Percentiles rank a stretch among this genome's conserved stretches.
Evolutionary conservation across 2,329 filamentous ascomycete species (phyloP).

Genomic region (Penicillium sp.): DNA sequence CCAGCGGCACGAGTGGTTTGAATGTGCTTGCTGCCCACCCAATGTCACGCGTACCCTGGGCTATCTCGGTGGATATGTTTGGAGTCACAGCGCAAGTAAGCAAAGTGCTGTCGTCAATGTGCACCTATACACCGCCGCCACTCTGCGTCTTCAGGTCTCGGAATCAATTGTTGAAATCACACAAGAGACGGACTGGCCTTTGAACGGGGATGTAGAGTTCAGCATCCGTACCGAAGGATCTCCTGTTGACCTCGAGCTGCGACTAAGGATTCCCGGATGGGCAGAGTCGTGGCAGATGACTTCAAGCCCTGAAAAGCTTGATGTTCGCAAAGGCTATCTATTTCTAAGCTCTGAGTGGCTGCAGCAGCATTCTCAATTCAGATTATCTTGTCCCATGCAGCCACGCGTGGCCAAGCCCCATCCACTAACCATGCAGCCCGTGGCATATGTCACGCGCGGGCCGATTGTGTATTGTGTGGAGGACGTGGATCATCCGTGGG

Average conservation of each 20-base stretch:
- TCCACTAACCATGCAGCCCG: constrained; percentile 55
- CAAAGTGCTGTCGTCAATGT: constrained; percentile 47
- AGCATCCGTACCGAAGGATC: constrained; percentile 31
- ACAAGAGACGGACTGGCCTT: constrained; percentile 57
- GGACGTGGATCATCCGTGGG: constrained; percentile 56
- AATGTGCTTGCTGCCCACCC: constrained; percentile 58
- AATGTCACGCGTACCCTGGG: constrained; percentile 57
- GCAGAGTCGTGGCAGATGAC: constrained; percentile 28
- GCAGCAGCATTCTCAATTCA: constrained; percentile 42
- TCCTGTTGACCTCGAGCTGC: constrained; percentile 40
- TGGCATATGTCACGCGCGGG: constrained; percentile 53
- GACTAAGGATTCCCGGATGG: constrained; percentile 56
- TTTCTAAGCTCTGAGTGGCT: constrained; percentile 44
- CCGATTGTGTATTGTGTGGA: constrained; percentile 61
- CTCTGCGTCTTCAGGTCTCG: constrained; percentile 31
- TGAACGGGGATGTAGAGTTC: constrained; percentile 53
- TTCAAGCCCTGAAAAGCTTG: constrained; percentile 32
- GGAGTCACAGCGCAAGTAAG: constrained; percentile 39
- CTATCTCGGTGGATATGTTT: constrained; percentile 56
- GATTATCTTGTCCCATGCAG: constrained; percentile 47
- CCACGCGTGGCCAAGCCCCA: constrained; percentile 52
- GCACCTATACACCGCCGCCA: constrained; percentile 55
- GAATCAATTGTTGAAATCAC: constrained; percentile 40
- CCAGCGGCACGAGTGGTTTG: constrained; percentile 56
- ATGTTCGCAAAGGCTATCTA: constrained; percentile 51